phyloP scores from a whole-genome alignment of 257 asterid species.

The Cordia subcordata region DNA sequence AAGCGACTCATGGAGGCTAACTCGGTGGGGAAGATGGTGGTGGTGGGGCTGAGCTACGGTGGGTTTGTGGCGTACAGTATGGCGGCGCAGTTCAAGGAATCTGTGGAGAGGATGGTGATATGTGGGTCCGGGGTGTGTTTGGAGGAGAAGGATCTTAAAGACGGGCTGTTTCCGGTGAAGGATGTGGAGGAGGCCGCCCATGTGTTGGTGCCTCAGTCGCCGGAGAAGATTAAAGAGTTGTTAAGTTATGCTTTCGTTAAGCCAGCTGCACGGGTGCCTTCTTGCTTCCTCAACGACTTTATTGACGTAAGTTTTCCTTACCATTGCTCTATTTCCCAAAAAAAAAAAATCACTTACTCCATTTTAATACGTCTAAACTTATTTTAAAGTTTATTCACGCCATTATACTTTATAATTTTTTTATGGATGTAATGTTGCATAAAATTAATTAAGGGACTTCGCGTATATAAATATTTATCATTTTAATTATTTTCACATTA shows the following conservation, averaged over 20 bases:
- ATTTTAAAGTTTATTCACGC: too few species aligned
- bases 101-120: constrained; percentile 52
- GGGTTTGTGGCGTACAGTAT: constrained; percentile 70
- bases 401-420: too few species aligned
- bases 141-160: constrained; percentile 58
- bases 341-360: too few species aligned
- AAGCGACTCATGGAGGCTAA: constrained; percentile 46
- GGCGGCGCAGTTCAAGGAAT: constrained; percentile 54
- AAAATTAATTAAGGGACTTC: too few species aligned
- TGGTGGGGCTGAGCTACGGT: constrained; percentile 70
- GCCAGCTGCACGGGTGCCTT: constrained; percentile 45
- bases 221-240: constrained; percentile 55
- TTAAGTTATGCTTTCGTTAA: constrained; percentile 38
- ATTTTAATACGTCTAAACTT: too few species aligned
- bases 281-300: constrained; percentile 55
- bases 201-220: constrained; percentile 60
- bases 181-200: constrained; percentile 52
- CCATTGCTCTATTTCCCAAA: too few species aligned
- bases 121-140: constrained; percentile 65
- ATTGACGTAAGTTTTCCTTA: constrained; percentile 33
- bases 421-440: too few species aligned
- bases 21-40: constrained; percentile 35
- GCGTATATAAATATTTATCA: too few species aligned
- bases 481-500: too few species aligned
- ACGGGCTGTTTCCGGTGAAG: constrained; percentile 54